Evolutionary conservation across 169 alveolate genomes (phyloP).

Genomic region (Babesia caballi): DNA sequence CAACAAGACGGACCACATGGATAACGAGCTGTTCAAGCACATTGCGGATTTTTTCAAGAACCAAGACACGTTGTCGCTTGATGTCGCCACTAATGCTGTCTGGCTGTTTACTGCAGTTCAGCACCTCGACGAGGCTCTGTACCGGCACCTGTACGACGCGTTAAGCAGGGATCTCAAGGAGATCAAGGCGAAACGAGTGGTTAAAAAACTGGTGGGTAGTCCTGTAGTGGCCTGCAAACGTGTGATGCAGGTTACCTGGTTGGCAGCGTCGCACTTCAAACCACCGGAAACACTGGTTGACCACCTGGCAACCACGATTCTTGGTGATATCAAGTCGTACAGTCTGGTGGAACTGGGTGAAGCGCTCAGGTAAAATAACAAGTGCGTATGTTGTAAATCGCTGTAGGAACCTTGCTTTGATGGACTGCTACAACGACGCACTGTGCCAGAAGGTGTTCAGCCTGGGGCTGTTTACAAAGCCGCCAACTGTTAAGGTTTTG

Average conservation of each 20-base stretch:
- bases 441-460: constrained; percentile 23
- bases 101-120: constrained; percentile 4
- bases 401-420: constrained; percentile 24
- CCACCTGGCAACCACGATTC: neutral
- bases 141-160: constrained; percentile 4
- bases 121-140: constrained; percentile 32
- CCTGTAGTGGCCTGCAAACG: neutral
- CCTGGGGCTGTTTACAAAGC: constrained; percentile 13
- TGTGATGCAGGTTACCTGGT: neutral
- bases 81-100: neutral
- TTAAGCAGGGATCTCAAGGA: constrained; percentile 31
- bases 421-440: constrained; percentile 29
- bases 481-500: constrained; percentile 36
- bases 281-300: constrained; percentile 27
- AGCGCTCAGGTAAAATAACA: neutral
- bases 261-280: constrained; percentile 6
- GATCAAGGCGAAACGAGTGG: constrained; percentile 43
- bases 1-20: constrained; percentile 29
- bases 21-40: constrained; percentile 14
- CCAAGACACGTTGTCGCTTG: neutral
- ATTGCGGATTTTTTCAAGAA: constrained; percentile 10
- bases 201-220: constrained; percentile 7
- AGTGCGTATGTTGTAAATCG: neutral
- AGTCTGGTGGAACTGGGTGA: constrained; percentile 2
- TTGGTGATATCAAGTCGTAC: neutral